phyloP scores from a whole-genome alignment of 169 alveolate species.

The Toxoplasma gondii region DNA sequence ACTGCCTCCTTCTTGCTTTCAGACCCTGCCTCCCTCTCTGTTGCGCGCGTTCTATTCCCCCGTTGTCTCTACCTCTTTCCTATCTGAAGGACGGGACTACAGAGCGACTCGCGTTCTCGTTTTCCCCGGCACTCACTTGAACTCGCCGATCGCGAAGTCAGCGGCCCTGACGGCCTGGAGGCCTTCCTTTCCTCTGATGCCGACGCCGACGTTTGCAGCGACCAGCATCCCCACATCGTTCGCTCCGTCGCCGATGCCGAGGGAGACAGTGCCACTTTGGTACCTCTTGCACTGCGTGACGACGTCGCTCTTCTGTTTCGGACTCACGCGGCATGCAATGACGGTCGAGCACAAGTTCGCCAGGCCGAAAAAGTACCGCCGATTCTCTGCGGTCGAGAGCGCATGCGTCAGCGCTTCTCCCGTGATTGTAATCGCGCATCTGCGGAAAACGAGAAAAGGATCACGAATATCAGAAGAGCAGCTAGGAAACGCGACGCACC shows the following conservation, averaged over 20 bases:
- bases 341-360: constrained; percentile 79
- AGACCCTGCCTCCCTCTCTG: too few relatives aligned
- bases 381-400: constrained; percentile 70
- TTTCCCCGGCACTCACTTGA: constrained; percentile 55
- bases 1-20: too few relatives aligned
- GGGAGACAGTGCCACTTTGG: constrained; percentile 64
- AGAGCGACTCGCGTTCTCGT: neutral
- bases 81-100: neutral
- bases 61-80: too few relatives aligned
- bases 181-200: constrained; percentile 97
- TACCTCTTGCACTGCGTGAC: constrained; percentile 76
- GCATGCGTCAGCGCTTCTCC: constrained; percentile 81
- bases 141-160: constrained; percentile 90
- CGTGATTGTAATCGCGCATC: constrained; percentile 79
- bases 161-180: constrained; percentile 92
- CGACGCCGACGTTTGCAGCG: constrained; percentile 99
- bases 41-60: too few relatives aligned
- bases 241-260: constrained; percentile 97
- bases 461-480: neutral
- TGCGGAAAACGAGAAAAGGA: constrained; percentile 38
- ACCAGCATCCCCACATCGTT: constrained; percentile 99
- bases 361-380: constrained; percentile 76
- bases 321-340: constrained; percentile 98
- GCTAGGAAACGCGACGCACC: too few relatives aligned
- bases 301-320: constrained; percentile 96